Conservation (phyloP, 2,329 filamentous ascomycete genomes). For the Neopestalotiopsis clavispora region DNA sequence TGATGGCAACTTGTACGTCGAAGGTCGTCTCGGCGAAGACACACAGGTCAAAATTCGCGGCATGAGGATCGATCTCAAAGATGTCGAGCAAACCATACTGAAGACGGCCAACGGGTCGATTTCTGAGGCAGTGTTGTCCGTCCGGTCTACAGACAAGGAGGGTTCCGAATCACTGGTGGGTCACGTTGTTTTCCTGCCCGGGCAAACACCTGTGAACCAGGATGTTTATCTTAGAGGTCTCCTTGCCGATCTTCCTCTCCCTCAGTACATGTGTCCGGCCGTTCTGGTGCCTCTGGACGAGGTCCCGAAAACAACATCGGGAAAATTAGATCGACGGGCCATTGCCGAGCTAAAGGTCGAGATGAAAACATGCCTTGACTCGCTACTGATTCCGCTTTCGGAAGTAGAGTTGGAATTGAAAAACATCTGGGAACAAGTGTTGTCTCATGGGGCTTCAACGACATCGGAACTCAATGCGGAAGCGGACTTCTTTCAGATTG, state of each 20-base stretch:
- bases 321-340: background rate
- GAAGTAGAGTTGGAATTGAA: background rate
- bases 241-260: background rate
- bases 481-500: conserved; percentile 8
- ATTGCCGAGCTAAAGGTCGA: background rate
- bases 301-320: background rate
- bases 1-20: background rate
- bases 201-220: background rate
- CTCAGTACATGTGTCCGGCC: conserved; percentile 1
- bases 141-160: background rate
- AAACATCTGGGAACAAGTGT: conserved; percentile 2
- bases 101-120: background rate
- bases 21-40: conserved; percentile 1
- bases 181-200: background rate
- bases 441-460: background rate
- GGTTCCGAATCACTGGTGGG: background rate
- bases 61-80: background rate
- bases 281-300: background rate
- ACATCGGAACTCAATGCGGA: background rate
- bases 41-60: conserved; percentile 5
- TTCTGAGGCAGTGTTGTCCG: background rate
- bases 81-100: background rate
- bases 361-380: no score
- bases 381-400: background rate
- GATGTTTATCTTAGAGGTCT: background rate